Evolutionary conservation across 305 asterid genomes (phyloP), one percentile per base, ranked within the genome.

Genomic region (Solanum hybrid): DNA sequence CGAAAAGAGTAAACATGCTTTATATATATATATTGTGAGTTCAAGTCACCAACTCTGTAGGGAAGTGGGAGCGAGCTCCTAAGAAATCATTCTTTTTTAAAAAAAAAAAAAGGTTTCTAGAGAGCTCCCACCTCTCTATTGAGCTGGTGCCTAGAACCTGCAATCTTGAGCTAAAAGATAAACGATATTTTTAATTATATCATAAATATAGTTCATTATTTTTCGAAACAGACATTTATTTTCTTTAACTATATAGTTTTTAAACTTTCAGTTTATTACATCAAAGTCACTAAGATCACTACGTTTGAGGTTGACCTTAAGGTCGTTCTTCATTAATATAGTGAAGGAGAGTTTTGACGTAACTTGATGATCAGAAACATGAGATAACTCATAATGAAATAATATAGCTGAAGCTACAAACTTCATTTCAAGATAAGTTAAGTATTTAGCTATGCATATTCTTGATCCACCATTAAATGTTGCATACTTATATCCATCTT

Each of bases 391-490:
- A 26, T 32, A 76, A 76, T 5, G 79, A 60, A 46, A 31, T 29
- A 13, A 88, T 3, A 87, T 76, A 20, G 86, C 14, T 73, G 86
- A 80, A n/a, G 34, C 86, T 26, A 37, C 56, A 80, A 0, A 73
- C 10, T 87, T 88, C 89, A 88, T 77, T 82, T 77, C 60, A 60
- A 88, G 20, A 36, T 26, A 40, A 77, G 86, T 51, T 16, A 16
- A 6, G 56, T 88, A 75, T 82, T 88, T 88, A 10, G 37, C 89
- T 24, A 51, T 71, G 10, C 86, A 88, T n/a, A 31, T 27, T 71
- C 89, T 88, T 46, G 86, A 66, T 38, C 89, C 86, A n/a, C 36
- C 89, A 34, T 77, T 78, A 36, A 88, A 88, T 32, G 40, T 20
- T 34, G 79, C 35, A 36, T 6, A 88, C 6, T 56, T 88, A 16